Conservation (phyloP, 352 stramenopile genomes). For the Phytophthora kernoviae region DNA sequence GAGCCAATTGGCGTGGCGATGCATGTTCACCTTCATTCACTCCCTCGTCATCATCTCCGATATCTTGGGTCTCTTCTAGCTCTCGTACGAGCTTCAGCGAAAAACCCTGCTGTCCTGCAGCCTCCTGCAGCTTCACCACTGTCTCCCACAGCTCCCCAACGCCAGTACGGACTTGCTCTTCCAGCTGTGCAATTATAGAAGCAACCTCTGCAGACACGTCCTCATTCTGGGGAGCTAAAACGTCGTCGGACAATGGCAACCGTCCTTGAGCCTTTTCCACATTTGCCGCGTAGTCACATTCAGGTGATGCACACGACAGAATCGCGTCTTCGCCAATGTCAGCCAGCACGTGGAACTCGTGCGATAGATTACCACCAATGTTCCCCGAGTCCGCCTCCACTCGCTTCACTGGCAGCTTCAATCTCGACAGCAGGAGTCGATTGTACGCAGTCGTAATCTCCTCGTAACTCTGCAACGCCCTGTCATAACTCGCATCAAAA, state of each 20-base stretch:
- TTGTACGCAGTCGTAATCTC: conserved; percentile 84
- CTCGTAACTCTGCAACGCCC: conserved; percentile 73
- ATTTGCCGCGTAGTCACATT: conserved; percentile 87
- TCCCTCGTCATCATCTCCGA: conserved; percentile 10
- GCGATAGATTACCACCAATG: conserved; percentile 89
- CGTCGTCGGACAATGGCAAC: conserved; percentile 14
- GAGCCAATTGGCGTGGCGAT: conserved; percentile 23
- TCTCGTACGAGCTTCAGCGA: conserved; percentile 47
- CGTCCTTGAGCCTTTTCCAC: conserved; percentile 79
- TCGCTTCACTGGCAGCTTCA: conserved; percentile 75
- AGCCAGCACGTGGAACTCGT: conserved; percentile 90
- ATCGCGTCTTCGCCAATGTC: conserved; percentile 85
- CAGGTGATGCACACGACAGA: conserved; percentile 58
- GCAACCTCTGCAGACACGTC: conserved; percentile 5
- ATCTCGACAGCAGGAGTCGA: conserved; percentile 62
- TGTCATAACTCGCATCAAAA: conserved; percentile 74
- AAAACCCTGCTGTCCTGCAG: conserved; percentile 20
- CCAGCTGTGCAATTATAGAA: conserved; percentile 29
- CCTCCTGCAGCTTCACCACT: conserved; percentile 34
- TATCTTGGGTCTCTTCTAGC: conserved; percentile 20
- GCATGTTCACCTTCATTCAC: background rate
- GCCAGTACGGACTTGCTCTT: conserved; percentile 13
- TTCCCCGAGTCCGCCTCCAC: conserved; percentile 87
- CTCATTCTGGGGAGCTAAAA: background rate
- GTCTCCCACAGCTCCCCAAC: conserved; percentile 37